Evolutionary conservation across 1,284 basidiomycete genomes (phyloP), one percentile per base, ranked within the genome.

Genomic region (Ustilago esculenta): DNA sequence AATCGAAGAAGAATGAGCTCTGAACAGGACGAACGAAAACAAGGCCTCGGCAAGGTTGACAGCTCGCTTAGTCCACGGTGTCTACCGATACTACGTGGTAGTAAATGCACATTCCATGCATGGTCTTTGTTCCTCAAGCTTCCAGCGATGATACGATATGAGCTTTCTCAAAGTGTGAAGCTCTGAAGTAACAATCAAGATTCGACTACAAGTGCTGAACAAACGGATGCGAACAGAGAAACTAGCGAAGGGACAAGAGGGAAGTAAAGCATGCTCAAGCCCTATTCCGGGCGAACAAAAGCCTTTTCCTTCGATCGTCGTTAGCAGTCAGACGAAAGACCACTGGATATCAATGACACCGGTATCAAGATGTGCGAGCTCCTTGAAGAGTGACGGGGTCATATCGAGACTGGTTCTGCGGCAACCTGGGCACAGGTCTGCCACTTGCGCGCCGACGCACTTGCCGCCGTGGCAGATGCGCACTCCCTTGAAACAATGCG

Each of bases 341-440:
- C 68, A 71, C 35, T 41, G 17, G 12, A 71, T 57, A 24, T 61
- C 53, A 33, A 71, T 65, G 18, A 71, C 42, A 10, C 68, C 68
- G 3, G 36, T 0, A 17, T 52, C 50, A 5, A 46, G 49, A 10
- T 40, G 6, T 11, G 68, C 68, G 17, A 71, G 35, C 25, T 50
- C 50, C 24, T 50, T 50, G 52, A 71, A 71, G 23, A 65, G 37
- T 6, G 34, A 32, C 12, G 45, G 45, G 6, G 44, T 66, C 52
- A 71, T 49, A 35, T 71, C 68, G 35, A 71, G 32, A 32, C 56
- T 60, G 5, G 63, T 65, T 2, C 15, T 32, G 2, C 20, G 30
- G 50, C 68, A 71, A 1, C 50, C 52, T 0, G 68, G 68, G 42
- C 68, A 71, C 39, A 55, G 18, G 35, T 71, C 68, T 17, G 47